These are phyloP conservation scores for Phascolomyces articulosus DNA, from an alignment of 371 early-diverging fungal species.

Conservation along the genomic window DNA sequence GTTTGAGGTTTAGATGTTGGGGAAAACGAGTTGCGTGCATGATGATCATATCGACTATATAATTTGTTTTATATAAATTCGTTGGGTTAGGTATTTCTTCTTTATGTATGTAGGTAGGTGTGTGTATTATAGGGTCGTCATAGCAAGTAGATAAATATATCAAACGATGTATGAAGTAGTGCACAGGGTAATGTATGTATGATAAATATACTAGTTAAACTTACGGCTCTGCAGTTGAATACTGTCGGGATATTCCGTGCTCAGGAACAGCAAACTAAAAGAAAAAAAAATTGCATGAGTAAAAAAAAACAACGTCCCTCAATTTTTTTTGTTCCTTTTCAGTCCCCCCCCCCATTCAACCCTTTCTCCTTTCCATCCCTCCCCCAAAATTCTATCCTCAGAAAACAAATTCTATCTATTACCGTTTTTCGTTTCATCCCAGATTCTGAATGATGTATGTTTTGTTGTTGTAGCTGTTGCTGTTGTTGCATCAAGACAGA, in stretches of 20 bases:
- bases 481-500: conserved; percentile 8
- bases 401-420: too few species aligned
- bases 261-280: not conserved
- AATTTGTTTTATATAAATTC: not conserved
- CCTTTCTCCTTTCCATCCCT: not conserved
- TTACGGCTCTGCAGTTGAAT: conserved; percentile 1
- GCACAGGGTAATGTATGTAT: not conserved
- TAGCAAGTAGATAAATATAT: too few species aligned
- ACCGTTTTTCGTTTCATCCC: conserved; percentile 5
- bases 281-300: not conserved
- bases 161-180: not conserved
- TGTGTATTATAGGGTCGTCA: too few species aligned
- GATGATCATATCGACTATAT: conserved; percentile 5
- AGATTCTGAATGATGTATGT: conserved; percentile 5
- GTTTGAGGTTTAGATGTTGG: conserved; percentile 25
- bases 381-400: not conserved
- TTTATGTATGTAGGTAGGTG: not conserved
- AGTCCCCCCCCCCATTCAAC: not conserved
- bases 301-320: not conserved
- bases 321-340: too few species aligned
- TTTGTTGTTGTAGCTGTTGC: conserved; percentile 4
- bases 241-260: not conserved
- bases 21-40: conserved; percentile 15
- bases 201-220: too few species aligned
- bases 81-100: not conserved